Evolutionary conservation across 148 eudicot species (phyloP).

Genomic region (Arctostaphylos glauca): DNA sequence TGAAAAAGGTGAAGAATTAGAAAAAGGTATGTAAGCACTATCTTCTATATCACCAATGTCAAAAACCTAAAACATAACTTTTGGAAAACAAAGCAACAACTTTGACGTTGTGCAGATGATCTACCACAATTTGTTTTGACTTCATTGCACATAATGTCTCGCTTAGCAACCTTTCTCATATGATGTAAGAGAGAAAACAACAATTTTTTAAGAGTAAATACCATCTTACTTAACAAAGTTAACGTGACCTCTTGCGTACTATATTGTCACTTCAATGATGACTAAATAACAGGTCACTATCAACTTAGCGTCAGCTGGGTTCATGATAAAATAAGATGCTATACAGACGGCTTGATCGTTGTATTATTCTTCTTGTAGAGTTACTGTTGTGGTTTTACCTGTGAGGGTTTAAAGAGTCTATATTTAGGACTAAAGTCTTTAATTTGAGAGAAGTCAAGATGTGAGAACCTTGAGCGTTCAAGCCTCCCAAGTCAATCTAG

Average conservation of each 20-base stretch:
- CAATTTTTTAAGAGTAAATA: not conserved
- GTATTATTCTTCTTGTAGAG: no score
- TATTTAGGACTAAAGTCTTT: no score
- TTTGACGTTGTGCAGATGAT: not conserved
- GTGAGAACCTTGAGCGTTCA: not conserved
- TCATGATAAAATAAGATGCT: not conserved
- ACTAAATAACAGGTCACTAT: not conserved
- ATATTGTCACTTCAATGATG: not conserved
- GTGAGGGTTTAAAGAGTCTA: no score
- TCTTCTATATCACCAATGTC: not conserved
- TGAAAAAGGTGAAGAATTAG: no score
- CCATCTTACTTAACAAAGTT: not conserved
- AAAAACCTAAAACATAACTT: not conserved
- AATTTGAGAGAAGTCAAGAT: no score
- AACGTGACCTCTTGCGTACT: not conserved
- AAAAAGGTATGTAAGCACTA: no score
- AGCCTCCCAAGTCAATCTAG: not conserved
- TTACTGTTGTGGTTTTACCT: no score
- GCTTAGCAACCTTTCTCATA: not conserved
- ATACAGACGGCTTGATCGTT: no score
- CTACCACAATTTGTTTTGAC: not conserved
- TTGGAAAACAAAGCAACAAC: not conserved
- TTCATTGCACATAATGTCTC: not conserved
- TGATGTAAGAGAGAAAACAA: not conserved
- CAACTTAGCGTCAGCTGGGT: not conserved